phyloP scores from a whole-genome alignment of 306 rosid genomes.

The Argentina anserina region DNA sequence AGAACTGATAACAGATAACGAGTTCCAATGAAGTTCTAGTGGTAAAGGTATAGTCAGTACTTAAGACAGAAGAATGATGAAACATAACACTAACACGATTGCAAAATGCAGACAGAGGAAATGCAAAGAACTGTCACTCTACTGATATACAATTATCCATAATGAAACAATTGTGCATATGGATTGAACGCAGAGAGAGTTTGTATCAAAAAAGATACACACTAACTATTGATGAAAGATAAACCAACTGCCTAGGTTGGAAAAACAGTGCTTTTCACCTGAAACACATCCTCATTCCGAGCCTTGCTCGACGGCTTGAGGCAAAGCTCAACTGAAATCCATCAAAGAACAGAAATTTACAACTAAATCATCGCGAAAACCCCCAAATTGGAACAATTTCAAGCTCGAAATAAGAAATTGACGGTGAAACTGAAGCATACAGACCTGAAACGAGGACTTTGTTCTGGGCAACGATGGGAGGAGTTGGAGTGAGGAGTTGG shows the following conservation, averaged over 20 bases:
- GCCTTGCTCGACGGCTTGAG: slow-evolving; percentile 84
- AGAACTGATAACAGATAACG: background rate
- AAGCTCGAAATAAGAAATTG: slow-evolving; percentile 2
- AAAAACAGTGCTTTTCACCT: slow-evolving; percentile 47
- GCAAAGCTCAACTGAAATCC: slow-evolving; percentile 65
- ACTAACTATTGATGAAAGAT: background rate
- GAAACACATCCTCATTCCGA: slow-evolving; percentile 63
- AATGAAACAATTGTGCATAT: background rate
- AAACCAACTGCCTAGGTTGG: background rate
- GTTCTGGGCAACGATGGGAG: slow-evolving; percentile 35
- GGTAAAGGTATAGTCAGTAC: background rate
- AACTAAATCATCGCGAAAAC: background rate
- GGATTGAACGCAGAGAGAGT: background rate
- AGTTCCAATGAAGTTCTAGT: background rate
- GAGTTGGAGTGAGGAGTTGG: slow-evolving; percentile 21
- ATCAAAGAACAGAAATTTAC: slow-evolving; percentile 3
- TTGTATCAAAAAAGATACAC: background rate
- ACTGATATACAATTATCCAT: background rate
- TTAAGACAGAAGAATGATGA: background rate
- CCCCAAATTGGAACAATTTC: slow-evolving; percentile 3
- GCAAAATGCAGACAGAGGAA: background rate
- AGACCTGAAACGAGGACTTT: slow-evolving; percentile 74
- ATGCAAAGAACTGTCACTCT: background rate
- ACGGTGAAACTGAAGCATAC: background rate
- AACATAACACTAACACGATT: background rate